phyloP scores from a whole-genome alignment of 1,284 basidiomycete species.

The Pterula multifida region DNA sequence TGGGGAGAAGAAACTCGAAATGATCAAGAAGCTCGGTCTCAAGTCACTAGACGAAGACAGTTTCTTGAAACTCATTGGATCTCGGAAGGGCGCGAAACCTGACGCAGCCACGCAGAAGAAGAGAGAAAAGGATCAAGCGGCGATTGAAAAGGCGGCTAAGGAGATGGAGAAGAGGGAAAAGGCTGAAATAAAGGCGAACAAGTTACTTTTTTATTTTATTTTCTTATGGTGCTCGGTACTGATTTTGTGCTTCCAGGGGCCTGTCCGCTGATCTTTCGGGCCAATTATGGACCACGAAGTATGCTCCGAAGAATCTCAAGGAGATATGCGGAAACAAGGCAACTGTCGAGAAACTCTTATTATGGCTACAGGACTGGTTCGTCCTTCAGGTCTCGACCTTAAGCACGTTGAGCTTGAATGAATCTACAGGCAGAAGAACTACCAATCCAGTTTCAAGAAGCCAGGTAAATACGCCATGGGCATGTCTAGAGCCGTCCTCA shows the following conservation, averaged over 20 bases:
- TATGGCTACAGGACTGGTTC: slow-evolving; percentile 84
- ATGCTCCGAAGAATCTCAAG: slow-evolving; percentile 79
- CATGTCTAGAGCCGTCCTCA: slow-evolving; percentile 75
- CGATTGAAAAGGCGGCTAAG: slow-evolving; percentile 60
- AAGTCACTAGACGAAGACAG: slow-evolving; percentile 79
- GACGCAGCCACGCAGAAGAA: slow-evolving; percentile 81
- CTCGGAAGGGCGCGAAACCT: slow-evolving; percentile 32
- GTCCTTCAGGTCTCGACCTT: too few relatives aligned
- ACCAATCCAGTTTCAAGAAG: slow-evolving; percentile 80
- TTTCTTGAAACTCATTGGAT: slow-evolving; percentile 76
- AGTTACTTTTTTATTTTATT: slow-evolving; percentile 7
- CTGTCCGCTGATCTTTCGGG: slow-evolving; percentile 32
- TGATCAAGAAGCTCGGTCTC: slow-evolving; percentile 73
- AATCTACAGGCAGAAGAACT: slow-evolving; percentile 60
- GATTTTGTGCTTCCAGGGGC: slow-evolving; percentile 10
- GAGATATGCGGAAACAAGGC: slow-evolving; percentile 95
- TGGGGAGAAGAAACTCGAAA: slow-evolving; percentile 77
- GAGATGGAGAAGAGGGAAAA: slow-evolving; percentile 67
- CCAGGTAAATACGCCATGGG: slow-evolving; percentile 89
- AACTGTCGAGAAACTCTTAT: slow-evolving; percentile 77
- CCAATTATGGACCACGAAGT: slow-evolving; percentile 93
- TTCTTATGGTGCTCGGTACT: background rate
- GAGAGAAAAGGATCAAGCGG: slow-evolving; percentile 69
- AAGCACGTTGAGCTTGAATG: too few relatives aligned
- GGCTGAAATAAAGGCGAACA: slow-evolving; percentile 28